These are phyloP conservation scores for Quercus wislizeni DNA, from an alignment of 306 rosid genomes.

Conservation along the genomic window DNA sequence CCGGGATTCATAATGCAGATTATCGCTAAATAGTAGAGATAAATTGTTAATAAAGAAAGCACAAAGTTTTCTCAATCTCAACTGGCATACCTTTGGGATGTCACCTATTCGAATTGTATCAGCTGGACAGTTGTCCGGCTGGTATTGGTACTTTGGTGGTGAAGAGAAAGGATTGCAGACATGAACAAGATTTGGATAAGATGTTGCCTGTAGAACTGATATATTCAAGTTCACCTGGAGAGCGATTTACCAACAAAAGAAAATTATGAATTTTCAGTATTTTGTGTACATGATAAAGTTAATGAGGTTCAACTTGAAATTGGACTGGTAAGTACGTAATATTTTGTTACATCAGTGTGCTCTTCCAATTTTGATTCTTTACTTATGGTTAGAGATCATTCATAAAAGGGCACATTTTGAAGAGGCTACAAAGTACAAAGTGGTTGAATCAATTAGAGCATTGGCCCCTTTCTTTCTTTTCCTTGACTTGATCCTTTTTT, in stretches of 20 bases:
- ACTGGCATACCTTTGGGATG: constrained; percentile 52
- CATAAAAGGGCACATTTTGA: too few species aligned
- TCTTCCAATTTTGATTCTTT: too few species aligned
- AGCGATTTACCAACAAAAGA: neutral
- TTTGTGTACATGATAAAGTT: neutral
- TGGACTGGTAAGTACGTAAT: neutral
- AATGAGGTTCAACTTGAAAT: neutral
- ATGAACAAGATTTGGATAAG: constrained; percentile 21
- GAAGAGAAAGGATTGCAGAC: constrained; percentile 77
- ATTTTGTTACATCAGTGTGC: too few species aligned
- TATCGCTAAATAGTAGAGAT: neutral
- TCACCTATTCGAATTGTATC: constrained; percentile 52
- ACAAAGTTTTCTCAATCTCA: neutral
- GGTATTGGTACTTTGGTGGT: constrained; percentile 58
- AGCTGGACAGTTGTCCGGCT: constrained; percentile 50
- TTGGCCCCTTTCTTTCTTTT: too few species aligned
- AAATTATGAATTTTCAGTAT: neutral
- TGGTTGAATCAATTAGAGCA: too few species aligned
- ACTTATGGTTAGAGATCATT: too few species aligned
- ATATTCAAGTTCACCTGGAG: constrained; percentile 54
- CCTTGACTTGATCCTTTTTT: too few species aligned
- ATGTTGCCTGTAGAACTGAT: constrained; percentile 23
- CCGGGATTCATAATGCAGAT: neutral
- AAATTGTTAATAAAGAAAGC: neutral
- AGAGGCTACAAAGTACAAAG: too few species aligned